phyloP scores from a whole-genome alignment of 495 filamentous ascomycete genomes.

The Aspergillus avenaceus region DNA sequence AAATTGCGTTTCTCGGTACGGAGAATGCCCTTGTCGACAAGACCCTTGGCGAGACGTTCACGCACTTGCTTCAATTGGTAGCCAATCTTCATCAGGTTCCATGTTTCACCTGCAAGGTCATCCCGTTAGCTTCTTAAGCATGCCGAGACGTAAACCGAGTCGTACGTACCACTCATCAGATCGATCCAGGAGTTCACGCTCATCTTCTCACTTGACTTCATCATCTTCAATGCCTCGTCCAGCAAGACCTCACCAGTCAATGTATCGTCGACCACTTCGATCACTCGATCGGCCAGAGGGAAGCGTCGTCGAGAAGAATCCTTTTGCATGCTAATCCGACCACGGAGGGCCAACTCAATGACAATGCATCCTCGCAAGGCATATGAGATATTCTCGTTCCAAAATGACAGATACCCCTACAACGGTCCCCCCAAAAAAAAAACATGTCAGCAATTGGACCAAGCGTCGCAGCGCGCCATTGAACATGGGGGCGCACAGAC shows the following conservation, averaged over 20 bases:
- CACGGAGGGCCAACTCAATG: conserved; percentile 91
- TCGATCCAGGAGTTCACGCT: conserved; percentile 98
- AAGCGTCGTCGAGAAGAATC: conserved; percentile 89
- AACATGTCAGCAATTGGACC: conserved; percentile 18
- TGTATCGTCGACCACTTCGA: conserved; percentile 96
- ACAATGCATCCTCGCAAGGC: conserved; percentile 96
- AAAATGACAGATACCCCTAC: conserved; percentile 96
- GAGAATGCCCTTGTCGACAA: conserved; percentile 97
- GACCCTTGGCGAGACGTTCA: conserved; percentile 94
- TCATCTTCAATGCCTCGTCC: conserved; percentile 99
- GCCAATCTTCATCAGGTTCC: conserved; percentile 99
- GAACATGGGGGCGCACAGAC: conserved; percentile 37
- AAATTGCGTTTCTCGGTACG: conserved; percentile 99
- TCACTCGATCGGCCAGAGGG: conserved; percentile 84
- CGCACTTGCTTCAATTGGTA: conserved; percentile 99
- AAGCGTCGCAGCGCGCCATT: not conserved
- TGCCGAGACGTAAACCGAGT: not conserved
- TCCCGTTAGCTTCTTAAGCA: conserved; percentile 6
- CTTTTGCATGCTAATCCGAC: conserved; percentile 97
- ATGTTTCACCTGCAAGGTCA: conserved; percentile 80
- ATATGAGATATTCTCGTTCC: conserved; percentile 99
- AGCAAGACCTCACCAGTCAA: conserved; percentile 95
- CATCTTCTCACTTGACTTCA: conserved; percentile 99
- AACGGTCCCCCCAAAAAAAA: conserved; percentile 8
- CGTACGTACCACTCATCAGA: conserved; percentile 82